Evolutionary conservation across 352 stramenopile species (phyloP).

Genomic region (Phytophthora foliorum): DNA sequence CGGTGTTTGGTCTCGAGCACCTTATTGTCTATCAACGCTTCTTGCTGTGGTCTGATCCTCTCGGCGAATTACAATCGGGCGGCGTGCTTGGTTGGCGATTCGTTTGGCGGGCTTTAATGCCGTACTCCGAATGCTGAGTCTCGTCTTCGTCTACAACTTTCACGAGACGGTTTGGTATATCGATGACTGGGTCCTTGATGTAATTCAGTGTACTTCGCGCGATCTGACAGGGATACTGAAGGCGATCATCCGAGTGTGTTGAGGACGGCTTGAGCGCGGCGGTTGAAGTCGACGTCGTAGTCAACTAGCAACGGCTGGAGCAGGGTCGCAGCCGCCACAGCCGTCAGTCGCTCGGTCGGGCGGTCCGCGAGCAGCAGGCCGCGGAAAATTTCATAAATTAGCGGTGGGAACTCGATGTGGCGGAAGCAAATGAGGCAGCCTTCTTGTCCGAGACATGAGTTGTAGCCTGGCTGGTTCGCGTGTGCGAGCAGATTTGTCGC

Average conservation of each 20-base stretch:
- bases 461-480: conserved; percentile 48
- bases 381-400: conserved; percentile 82
- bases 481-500: conserved; percentile 73
- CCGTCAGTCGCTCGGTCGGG: conserved; percentile 66
- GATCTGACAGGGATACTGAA: background rate
- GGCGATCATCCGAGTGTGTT: conserved; percentile 44
- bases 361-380: conserved; percentile 61
- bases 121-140: background rate
- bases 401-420: conserved; percentile 73
- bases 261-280: conserved; percentile 59
- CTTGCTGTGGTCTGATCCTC: conserved; percentile 10
- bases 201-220: conserved; percentile 14
- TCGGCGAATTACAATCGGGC: background rate
- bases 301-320: conserved; percentile 65
- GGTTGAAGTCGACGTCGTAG: conserved; percentile 70
- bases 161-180: background rate
- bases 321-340: conserved; percentile 56
- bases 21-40: conserved; percentile 24
- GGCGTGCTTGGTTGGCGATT: background rate
- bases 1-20: conserved; percentile 12
- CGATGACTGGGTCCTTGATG: conserved; percentile 1
- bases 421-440: conserved; percentile 88
- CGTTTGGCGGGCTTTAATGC: background rate
- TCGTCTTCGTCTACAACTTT: background rate
- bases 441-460: conserved; percentile 58